Conservation (phyloP, 163 green algal species). For the Chloroidium sp. region DNA sequence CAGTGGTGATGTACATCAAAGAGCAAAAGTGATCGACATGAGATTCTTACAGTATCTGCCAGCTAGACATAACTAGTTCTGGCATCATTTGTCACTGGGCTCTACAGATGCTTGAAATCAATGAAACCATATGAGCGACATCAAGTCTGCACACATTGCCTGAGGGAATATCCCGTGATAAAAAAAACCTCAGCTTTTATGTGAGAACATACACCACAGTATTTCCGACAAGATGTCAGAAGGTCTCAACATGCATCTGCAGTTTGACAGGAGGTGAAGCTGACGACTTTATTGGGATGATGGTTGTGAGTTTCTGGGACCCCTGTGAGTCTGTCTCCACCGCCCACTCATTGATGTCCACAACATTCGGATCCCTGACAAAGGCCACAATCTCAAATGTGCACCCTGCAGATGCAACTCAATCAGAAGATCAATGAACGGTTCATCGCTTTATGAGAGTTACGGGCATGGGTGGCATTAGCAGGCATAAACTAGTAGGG, state of each 20-base stretch:
- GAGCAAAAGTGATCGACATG: too few relatives aligned
- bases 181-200: not conserved
- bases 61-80: too few relatives aligned
- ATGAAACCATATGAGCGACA: not conserved
- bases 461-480: not conserved
- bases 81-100: not conserved
- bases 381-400: constrained; percentile 37
- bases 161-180: not conserved
- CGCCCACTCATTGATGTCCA: constrained; percentile 22
- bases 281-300: constrained; percentile 44
- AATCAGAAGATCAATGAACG: not conserved
- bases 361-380: constrained; percentile 1
- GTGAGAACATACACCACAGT: not conserved
- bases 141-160: not conserved
- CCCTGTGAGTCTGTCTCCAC: constrained; percentile 9
- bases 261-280: constrained; percentile 22
- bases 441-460: not conserved
- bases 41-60: too few relatives aligned
- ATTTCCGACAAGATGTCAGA: constrained; percentile 1
- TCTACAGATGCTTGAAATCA: not conserved
- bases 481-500: not conserved
- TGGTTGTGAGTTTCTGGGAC: not conserved
- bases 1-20: too few relatives aligned
- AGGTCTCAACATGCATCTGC: constrained; percentile 27
- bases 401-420: constrained; percentile 16